Base-by-base conservation (phyloP, 495 filamentous ascomycete species). In the Hypoxylon cercidicola region DNA sequence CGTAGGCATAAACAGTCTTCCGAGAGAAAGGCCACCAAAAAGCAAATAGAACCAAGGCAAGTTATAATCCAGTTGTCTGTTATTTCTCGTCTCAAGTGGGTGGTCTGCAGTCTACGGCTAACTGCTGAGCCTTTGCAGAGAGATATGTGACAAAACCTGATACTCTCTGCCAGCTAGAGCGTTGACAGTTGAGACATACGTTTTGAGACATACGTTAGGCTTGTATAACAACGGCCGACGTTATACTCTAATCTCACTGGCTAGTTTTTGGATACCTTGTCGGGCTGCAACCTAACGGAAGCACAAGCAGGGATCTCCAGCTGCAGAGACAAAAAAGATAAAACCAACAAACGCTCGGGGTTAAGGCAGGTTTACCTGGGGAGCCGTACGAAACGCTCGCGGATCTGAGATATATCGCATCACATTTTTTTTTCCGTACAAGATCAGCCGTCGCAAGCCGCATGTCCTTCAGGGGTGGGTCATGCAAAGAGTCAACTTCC, bases 201-300 rank as follows among this genome's bases (percentile, higher is more conserved):
- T n/a, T n/a, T 28, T 28, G 25, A 28, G 25, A 28, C 25, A 28
- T 28, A 28, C 25, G 7, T 28, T 60, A 60, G 18, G 28, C 44
- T 8, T 21, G 25, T 23, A 41, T 13, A 15, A 41, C 8, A 12
- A 2, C 34, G 18, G 28, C 49, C 43, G 43, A 59, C 59, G 30
- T 19, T 50, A 56, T 55, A 53, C 8, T 23, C 7, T n/a, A 23
- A 39, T 51, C 35, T 32, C 28, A 18, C 35, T 43, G 48, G 43
- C 23, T 35, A 16, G 41, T 60, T 19, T 21, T 59, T 39, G 25
- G 52, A 60, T 44, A 28, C 63, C 46, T 32, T 43, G 54, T 59
- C 39, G 39, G n/a, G 20, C 25, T 67, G 58, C 25, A 62, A 67
- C 58, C 64, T 58, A 53, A 57, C 18, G 39, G 34, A 55, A 54